These are phyloP conservation scores for Pichia nakasei DNA, from an alignment of 805 yeast genomes.

Conservation along the genomic window DNA sequence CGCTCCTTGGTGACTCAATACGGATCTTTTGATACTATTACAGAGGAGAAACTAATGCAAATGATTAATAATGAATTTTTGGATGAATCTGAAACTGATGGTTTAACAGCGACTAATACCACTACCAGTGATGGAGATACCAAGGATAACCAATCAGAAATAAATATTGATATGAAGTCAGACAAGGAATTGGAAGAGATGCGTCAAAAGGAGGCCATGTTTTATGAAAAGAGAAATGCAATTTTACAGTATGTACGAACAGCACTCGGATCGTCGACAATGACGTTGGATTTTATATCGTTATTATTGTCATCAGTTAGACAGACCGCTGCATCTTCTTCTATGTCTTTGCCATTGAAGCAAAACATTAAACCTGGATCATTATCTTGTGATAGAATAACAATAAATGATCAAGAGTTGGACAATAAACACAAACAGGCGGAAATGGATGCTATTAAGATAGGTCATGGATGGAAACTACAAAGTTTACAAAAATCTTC, in stretches of 20 bases:
- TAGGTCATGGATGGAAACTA: conserved; percentile 80
- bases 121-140: conserved; percentile 15
- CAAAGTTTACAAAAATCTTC: conserved; percentile 55
- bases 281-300: conserved; percentile 82
- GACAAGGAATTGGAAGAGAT: conserved; percentile 10
- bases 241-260: conserved; percentile 44
- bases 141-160: no score
- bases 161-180: no score
- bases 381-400: conserved; percentile 41
- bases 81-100: conserved; percentile 10
- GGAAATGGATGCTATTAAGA: conserved; percentile 16
- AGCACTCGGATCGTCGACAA: conserved; percentile 83
- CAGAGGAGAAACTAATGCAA: conserved; percentile 43
- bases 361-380: conserved; percentile 72
- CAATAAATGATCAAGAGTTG: conserved; percentile 13
- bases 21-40: conserved; percentile 43
- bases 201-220: conserved; percentile 26
- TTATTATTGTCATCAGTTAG: conserved; percentile 68
- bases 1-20: conserved; percentile 11
- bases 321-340: conserved; percentile 78
- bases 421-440: conserved; percentile 9
- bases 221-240: conserved; percentile 43
- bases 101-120: conserved; percentile 9
- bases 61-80: conserved; percentile 30
- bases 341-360: conserved; percentile 79